Percentiles rank a stretch among this genome's conserved stretches.
phyloP scores from a whole-genome alignment of 2,329 filamentous ascomycete species.

The Aplosporella prunicola region DNA sequence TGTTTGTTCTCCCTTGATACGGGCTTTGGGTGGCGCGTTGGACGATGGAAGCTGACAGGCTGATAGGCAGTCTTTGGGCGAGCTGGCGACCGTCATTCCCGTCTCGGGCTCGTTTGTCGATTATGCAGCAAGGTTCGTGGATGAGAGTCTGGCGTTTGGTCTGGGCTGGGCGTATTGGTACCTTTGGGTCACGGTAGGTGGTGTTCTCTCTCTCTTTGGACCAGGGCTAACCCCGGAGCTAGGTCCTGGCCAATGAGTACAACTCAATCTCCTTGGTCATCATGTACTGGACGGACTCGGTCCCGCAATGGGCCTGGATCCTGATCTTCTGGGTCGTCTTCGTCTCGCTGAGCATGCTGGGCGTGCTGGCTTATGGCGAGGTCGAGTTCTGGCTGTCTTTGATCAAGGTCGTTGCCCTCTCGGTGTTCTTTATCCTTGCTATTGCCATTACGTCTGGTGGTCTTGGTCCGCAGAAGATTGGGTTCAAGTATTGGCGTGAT shows the following conservation, averaged over 20 bases:
- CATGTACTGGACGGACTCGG: conserved; percentile 35
- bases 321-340: conserved; percentile 39
- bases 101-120: conserved; percentile 15
- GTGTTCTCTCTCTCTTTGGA: background rate
- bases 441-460: conserved; percentile 14
- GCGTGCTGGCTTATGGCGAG: conserved; percentile 43
- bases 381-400: conserved; percentile 37
- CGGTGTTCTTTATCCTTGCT: conserved; percentile 15
- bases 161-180: conserved; percentile 25
- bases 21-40: no score
- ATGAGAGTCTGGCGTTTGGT: conserved; percentile 15
- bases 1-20: conserved; percentile 12
- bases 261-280: conserved; percentile 37
- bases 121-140: conserved; percentile 15
- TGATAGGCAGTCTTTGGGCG: conserved; percentile 15
- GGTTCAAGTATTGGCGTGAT: conserved; percentile 28
- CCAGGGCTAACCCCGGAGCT: background rate
- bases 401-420: conserved; percentile 14
- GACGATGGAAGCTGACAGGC: background rate
- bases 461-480: conserved; percentile 15
- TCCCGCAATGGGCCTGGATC: conserved; percentile 39
- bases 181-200: conserved; percentile 33
- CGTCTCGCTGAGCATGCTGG: conserved; percentile 31
- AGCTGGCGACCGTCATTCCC: conserved; percentile 15
- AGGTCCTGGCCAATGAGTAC: conserved; percentile 33